Base-by-base conservation (phyloP, 164 flowering plant genomes). In the Berberis thunbergii region DNA sequence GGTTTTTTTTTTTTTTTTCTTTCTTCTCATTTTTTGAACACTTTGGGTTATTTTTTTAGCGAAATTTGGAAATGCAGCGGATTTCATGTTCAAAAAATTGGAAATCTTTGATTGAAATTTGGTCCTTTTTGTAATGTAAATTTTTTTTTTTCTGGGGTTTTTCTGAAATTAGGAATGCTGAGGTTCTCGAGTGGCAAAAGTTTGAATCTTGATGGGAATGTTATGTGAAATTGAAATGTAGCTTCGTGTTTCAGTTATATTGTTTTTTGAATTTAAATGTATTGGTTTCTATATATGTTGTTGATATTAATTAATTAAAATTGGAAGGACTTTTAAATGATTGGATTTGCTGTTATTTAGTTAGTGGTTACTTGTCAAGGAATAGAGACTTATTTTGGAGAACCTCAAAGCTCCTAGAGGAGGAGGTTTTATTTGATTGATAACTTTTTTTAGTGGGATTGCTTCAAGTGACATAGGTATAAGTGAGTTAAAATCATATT, bases 371-470 rank as follows among this genome's bases (percentile, higher is more conserved):
- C 26, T 40, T 44, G 3, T 45, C 12, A 40, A 3, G n/a, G 58
- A 50, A 38, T 41, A 43, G 42, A 49, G 60, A 26, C 45, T 3
- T 57, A 4, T 57, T 39, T 54, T 39, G 64, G 53, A 67, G 45
- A 52, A 60, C 59, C 46, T 67, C n/a, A 44, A 41, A 60, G 64
- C 52, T 58, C 38, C 50, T 53, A 59, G 57, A 11, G 59, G 43
- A 60, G 64, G 54, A 45, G 43, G 13, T 7, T 6, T 41, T 43
- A 53, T 55, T n/a, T 7, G 13, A 5, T 41, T 9, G 10, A 26
- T 64, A 43, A 54, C 10, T 39, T 65, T 1, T 44, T 41, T 4
- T 46, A 4, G 6, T 10, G 54, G 54, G 10, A 52, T 52, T 26
- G 26, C 26, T 26, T 26, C 26, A 26, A 26, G 26, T 26, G 26